Percentiles rank a stretch among this genome's conserved stretches.
These are phyloP conservation scores for Dactylonectria macrodidyma DNA, from an alignment of 2,329 filamentous ascomycete species.

Conservation along the genomic window DNA sequence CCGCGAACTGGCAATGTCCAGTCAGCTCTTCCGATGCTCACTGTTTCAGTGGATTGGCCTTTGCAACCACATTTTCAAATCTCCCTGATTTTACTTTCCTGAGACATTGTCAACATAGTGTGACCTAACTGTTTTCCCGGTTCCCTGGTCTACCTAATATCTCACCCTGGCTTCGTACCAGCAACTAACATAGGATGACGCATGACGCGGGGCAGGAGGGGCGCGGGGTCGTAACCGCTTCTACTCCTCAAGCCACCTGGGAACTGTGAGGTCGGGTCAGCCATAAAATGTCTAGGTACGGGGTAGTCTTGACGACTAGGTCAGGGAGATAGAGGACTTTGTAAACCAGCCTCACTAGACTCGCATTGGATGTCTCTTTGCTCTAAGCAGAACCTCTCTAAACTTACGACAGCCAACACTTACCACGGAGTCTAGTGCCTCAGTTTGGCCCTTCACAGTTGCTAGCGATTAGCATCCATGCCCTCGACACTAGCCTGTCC, in stretches of 20 bases:
- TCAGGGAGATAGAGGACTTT: too few relatives aligned
- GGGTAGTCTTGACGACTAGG: too few relatives aligned
- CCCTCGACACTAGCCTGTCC: constrained; percentile 6
- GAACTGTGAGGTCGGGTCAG: background rate
- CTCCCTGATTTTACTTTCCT: too few relatives aligned
- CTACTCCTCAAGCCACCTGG: background rate
- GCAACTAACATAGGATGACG: background rate
- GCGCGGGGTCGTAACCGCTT: background rate
- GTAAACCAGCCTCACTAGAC: background rate
- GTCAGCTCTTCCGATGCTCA: background rate
- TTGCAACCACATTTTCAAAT: too few relatives aligned
- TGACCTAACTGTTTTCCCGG: background rate
- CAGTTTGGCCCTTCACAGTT: background rate
- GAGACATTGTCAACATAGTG: too few relatives aligned
- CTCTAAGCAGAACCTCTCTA: background rate
- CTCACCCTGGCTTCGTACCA: background rate
- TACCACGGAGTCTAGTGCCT: background rate
- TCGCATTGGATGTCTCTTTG: background rate
- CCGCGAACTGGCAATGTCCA: background rate
- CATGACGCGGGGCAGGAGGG: background rate
- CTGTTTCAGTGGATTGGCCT: background rate
- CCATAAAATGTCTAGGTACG: background rate
- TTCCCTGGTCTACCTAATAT: background rate
- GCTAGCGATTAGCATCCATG: background rate
- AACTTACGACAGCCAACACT: too few relatives aligned